These are phyloP conservation scores for Penicillium sp. DNA, from an alignment of 2,329 filamentous ascomycete genomes.

Conservation along the genomic window DNA sequence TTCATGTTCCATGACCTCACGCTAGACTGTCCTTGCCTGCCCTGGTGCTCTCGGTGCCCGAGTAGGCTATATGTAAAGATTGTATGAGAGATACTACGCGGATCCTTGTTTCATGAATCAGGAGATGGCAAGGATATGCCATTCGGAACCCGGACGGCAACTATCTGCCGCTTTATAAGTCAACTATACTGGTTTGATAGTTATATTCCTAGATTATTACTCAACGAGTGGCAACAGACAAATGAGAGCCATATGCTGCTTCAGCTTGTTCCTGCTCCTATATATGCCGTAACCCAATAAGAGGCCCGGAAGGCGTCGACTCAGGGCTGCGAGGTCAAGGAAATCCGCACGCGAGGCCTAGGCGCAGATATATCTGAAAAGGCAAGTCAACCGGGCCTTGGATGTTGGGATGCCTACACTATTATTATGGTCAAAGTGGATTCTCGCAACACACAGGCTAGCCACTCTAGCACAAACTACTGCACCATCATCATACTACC, in stretches of 20 bases:
- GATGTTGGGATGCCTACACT: neutral
- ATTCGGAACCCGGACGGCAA: neutral
- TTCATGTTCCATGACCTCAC: neutral
- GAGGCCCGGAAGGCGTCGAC: neutral
- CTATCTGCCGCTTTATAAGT: neutral
- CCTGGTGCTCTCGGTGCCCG: neutral
- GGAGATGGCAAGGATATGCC: neutral
- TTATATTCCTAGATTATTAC: neutral
- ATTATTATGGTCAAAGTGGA: neutral
- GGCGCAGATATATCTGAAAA: neutral
- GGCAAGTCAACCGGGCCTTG: slow-evolving; percentile 4
- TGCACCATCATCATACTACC: neutral
- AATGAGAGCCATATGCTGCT: neutral
- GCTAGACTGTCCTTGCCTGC: neutral
- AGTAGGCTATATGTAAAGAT: neutral
- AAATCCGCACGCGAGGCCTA: neutral
- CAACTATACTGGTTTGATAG: neutral
- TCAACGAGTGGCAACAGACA: neutral
- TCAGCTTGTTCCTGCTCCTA: neutral
- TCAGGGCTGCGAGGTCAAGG: neutral
- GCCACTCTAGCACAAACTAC: neutral
- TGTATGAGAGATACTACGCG: slow-evolving; percentile 8
- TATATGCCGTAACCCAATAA: neutral
- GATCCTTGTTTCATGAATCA: neutral
- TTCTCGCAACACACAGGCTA: neutral